A percentile compares a stretch with the other conserved stretches of the same genome.
Evolutionary conservation across 164 flowering plant genomes (phyloP).

Genomic region (Protea cynaroides): DNA sequence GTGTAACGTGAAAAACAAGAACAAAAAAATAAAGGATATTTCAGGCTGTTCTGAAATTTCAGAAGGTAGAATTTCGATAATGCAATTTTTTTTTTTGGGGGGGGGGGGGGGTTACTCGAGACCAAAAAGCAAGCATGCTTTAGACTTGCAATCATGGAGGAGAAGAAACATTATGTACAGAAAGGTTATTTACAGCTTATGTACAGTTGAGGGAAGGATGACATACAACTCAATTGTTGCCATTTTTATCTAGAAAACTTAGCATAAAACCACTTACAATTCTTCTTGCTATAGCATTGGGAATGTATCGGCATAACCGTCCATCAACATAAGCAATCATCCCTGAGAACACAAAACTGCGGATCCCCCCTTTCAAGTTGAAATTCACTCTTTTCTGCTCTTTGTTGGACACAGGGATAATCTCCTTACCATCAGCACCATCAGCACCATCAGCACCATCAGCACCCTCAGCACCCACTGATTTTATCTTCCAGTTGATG

Average conservation of each 20-base stretch:
- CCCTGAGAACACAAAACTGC: conserved; percentile 69
- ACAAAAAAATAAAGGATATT: too few species aligned
- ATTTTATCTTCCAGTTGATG: conserved; percentile 30
- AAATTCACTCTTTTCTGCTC: conserved; percentile 20
- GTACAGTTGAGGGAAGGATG: too few species aligned
- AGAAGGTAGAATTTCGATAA: too few species aligned
- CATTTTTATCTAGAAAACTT: conserved; percentile 72
- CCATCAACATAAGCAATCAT: conserved; percentile 87
- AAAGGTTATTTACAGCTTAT: too few species aligned
- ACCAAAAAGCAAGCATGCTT: too few species aligned
- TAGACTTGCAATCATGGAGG: too few species aligned
- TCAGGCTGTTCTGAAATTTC: too few species aligned
- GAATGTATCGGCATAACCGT: conserved; percentile 79
- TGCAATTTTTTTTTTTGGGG: too few species aligned
- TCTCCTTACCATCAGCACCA: conserved; percentile 15
- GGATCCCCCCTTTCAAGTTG: conserved; percentile 52
- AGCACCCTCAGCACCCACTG: too few species aligned
- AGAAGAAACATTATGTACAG: background rate
- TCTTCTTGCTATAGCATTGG: conserved; percentile 67
- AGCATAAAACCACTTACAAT: conserved; percentile 89
- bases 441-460: too few species aligned
- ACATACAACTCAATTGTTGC: conserved; percentile 11
- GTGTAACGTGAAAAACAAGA: too few species aligned
- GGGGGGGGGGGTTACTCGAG: too few species aligned
- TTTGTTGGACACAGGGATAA: conserved; percentile 19